phyloP scores from a whole-genome alignment of 2,329 filamentous ascomycete species.

The Fusarium armeniacum region DNA sequence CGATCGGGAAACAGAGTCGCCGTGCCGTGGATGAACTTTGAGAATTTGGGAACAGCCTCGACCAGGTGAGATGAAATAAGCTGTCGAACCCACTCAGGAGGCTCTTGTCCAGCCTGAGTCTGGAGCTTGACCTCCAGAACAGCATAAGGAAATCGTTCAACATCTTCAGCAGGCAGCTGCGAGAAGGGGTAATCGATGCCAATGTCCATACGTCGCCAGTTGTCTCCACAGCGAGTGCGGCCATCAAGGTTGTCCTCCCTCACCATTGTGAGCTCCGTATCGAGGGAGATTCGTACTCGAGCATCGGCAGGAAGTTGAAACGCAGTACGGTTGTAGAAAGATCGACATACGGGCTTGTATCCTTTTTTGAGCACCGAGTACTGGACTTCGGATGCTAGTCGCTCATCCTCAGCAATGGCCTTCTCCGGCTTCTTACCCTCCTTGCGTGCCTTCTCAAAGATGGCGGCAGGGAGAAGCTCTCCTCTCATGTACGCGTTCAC shows the following conservation, averaged over 20 bases:
- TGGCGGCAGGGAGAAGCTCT: constrained; percentile 83
- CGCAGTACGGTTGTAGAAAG: constrained; percentile 97
- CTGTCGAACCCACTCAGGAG: constrained; percentile 96
- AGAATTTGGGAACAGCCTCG: constrained; percentile 99
- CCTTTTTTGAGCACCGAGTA: constrained; percentile 91
- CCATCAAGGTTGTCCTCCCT: constrained; percentile 96
- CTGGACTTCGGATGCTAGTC: constrained; percentile 91
- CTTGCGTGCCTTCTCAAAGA: constrained; percentile 97
- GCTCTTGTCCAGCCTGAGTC: constrained; percentile 94
- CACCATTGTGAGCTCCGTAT: constrained; percentile 95
- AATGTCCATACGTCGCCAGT: constrained; percentile 98
- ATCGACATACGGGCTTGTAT: constrained; percentile 89
- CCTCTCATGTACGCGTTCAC: constrained; percentile 92
- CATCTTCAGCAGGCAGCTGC: constrained; percentile 85
- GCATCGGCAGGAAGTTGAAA: constrained; percentile 98
- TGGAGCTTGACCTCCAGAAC: constrained; percentile 98
- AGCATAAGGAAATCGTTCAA: constrained; percentile 94
- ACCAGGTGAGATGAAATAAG: constrained; percentile 94
- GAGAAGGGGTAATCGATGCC: constrained; percentile 96
- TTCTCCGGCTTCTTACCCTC: constrained; percentile 95
- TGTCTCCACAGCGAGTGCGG: constrained; percentile 79
- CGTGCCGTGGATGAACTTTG: constrained; percentile 97
- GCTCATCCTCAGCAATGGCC: constrained; percentile 91
- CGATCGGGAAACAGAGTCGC: constrained; percentile 87
- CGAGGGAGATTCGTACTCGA: constrained; percentile 94